Evolutionary conservation across 1,284 basidiomycete genomes (phyloP), one percentile per base, ranked within the genome.

Genomic region (Athelia psychrophila): DNA sequence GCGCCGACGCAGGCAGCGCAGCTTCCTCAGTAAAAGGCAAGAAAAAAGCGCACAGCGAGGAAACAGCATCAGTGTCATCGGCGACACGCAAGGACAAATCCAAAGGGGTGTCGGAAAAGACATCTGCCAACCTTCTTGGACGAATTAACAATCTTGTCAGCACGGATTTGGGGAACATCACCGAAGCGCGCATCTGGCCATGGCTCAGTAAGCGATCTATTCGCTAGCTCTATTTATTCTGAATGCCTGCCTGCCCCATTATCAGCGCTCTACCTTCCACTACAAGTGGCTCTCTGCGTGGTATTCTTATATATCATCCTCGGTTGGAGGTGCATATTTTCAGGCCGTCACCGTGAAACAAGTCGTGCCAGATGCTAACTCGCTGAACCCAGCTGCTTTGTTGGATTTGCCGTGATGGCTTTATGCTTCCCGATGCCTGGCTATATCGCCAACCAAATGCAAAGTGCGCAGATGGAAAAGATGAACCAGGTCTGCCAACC

Each of bases 361-460:
- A 13, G 13, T 30, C 27, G 5, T 30, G 27, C 27, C 27, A 13
- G 27, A 30, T 30, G 5, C 13, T 30, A 13, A 30, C 27, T 30
- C 27, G 27, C 6, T 30, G 6, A 6, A 5, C 27, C 6, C 27
- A 30, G 75, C 54, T 68, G 78, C 1, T 67, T 80, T 44, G 66
- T 80, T 32, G 79, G 86, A 5, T 71, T 88, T 57, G 70, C 65
- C 1, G 64, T 71, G 10, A 84, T 88, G 62, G 42, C 81, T 18
- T 15, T 71, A 9, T 59, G 77, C 32, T 72, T 85, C 48, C 85
- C 85, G 0, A 53, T 86, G 2, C 80, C 81, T 13, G 78, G 73
- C 33, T 71, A 69, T 45, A 63, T 76, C 25, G 70, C 72, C 5
- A 70, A 68, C 38, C 51, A 58, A n/a, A 55, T 74, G n/a, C 70